These are phyloP conservation scores for Ceratocystis diversiconidia DNA, from an alignment of 2,329 filamentous ascomycete species.

Conservation along the genomic window DNA sequence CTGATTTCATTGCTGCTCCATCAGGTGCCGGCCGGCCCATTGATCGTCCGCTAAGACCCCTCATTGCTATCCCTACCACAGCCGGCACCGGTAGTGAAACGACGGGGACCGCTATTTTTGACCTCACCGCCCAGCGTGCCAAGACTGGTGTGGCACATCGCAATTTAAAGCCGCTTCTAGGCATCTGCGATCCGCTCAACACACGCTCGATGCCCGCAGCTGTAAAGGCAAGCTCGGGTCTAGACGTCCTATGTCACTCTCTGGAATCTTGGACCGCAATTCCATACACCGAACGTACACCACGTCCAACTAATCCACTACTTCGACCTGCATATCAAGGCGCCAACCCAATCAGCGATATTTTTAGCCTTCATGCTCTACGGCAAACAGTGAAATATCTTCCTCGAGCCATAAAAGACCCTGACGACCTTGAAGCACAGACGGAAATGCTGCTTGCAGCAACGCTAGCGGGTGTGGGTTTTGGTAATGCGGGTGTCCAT, in stretches of 20 bases:
- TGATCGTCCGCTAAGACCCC: slow-evolving; percentile 47
- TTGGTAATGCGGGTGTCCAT: slow-evolving; percentile 95
- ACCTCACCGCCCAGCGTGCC: slow-evolving; percentile 73
- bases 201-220: slow-evolving; percentile 91
- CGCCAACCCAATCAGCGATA: slow-evolving; percentile 92
- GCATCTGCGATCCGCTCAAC: slow-evolving; percentile 75
- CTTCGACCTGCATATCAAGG: slow-evolving; percentile 89
- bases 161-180: slow-evolving; percentile 86
- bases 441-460: slow-evolving; percentile 90
- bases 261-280: slow-evolving; percentile 98
- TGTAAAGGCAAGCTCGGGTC: slow-evolving; percentile 78
- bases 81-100: slow-evolving; percentile 87
- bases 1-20: slow-evolving; percentile 96
- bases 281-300: slow-evolving; percentile 73
- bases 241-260: slow-evolving; percentile 90
- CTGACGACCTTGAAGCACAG: slow-evolving; percentile 85
- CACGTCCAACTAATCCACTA: slow-evolving; percentile 77
- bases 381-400: slow-evolving; percentile 80
- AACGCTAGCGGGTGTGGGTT: slow-evolving; percentile 86
- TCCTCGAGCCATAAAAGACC: slow-evolving; percentile 71
- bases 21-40: slow-evolving; percentile 70
- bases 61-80: slow-evolving; percentile 64
- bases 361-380: slow-evolving; percentile 83
- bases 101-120: slow-evolving; percentile 95
- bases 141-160: slow-evolving; percentile 95